Evolutionary conservation across 768 basidiomycete genomes (phyloP), one percentile per base, ranked within the genome.

Genomic region (Russula sp.): DNA sequence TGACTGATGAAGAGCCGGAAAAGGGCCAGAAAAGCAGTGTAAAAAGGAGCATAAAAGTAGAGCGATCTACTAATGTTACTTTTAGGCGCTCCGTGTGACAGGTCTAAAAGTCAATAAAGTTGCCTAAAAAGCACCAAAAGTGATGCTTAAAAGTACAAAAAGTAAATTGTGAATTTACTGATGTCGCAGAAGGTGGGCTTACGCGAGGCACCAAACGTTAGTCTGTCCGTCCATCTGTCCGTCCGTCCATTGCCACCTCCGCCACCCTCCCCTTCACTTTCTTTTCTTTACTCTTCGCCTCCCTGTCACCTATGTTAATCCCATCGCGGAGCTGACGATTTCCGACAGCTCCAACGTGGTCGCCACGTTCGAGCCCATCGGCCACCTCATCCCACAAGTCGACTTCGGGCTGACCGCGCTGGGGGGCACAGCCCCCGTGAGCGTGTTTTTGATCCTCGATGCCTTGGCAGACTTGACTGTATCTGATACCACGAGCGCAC

Each of bases 341-440:
- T 43, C 53, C 41, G 6, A 16, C 18, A 9, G 10, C 41, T 32
- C 41, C 18, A n/a, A 36, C 29, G 1, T 42, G 7, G 41, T 16
- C 5, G 16, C 25, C 29, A 42, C 2, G 79, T 78, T 56, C n/a
- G 13, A 74, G 69, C 61, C 83, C 32, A 69, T 73, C 32, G 81
- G 76, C 2, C 81, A 83, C 66, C 69, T 83, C 39, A 81, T 79
- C 59, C 83, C 81, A 0, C 70, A 61, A 45, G 71, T 59, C 60
- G 61, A 13, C 18, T 39, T 66, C 4, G 57, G 22, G 6, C 7
- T 49, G 18, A 34, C 25, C 22, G 50, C 56, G 25, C 53, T 63
- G 9, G 36, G 48, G 16, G 53, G 48, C 34, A 22, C 22, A 29
- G 53, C 7, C 3, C 43, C 53, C 18, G 1, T 29, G 29, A 43